Evolutionary conservation across 2,329 filamentous ascomycete species (phyloP).

Genomic region (Diplodia mutila): DNA sequence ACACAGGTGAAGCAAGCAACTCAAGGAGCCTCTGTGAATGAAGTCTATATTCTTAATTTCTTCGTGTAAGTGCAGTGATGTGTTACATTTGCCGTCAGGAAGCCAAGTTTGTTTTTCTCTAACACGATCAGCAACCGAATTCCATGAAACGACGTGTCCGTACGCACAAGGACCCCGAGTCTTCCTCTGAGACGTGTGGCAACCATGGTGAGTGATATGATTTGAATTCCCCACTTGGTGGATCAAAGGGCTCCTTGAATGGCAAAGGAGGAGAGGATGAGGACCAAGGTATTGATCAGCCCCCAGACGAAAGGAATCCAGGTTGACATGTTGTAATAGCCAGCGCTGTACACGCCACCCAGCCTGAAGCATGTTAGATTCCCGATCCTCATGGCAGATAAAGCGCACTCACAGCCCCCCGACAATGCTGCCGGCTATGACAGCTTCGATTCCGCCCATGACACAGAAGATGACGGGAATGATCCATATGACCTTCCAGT

Average conservation of each 20-base stretch:
- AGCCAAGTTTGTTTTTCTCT: neutral
- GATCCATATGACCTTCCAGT: constrained; percentile 66
- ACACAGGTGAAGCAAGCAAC: neutral
- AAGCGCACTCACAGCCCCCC: constrained; percentile 70
- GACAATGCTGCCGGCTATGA: constrained; percentile 79
- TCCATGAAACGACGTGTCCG: neutral
- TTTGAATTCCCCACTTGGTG: no score
- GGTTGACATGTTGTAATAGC: constrained; percentile 88
- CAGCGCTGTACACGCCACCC: constrained; percentile 78
- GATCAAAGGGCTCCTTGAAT: constrained; percentile 81
- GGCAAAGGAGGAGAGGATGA: constrained; percentile 89
- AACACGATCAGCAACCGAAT: neutral
- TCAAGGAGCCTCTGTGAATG: neutral
- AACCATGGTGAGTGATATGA: neutral
- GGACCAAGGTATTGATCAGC: constrained; percentile 77
- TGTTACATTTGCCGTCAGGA: neutral
- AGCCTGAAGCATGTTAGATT: constrained; percentile 57
- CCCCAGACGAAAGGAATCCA: constrained; percentile 93
- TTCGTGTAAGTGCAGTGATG: neutral
- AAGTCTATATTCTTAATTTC: neutral
- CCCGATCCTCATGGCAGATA: neutral
- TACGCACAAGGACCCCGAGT: neutral
- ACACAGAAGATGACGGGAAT: constrained; percentile 72
- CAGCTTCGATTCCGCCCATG: constrained; percentile 73
- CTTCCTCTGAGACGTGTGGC: no score